Evolutionary conservation across 371 early-diverging fungal genomes (phyloP).

Genomic region (Apophysomyces variabilis): DNA sequence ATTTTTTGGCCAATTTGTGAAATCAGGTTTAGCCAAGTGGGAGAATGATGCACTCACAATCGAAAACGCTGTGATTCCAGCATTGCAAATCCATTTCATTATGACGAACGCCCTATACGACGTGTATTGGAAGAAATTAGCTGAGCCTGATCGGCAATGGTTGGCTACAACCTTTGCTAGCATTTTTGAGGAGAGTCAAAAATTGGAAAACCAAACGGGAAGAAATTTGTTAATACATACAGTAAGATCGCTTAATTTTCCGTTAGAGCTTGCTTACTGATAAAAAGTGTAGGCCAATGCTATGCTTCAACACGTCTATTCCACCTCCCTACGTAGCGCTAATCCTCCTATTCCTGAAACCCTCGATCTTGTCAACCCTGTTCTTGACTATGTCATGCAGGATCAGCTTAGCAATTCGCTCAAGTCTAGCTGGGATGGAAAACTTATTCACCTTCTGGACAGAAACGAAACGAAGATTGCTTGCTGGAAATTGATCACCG

Average conservation of each 20-base stretch:
- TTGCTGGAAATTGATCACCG: constrained; percentile 57
- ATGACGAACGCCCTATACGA: constrained; percentile 50
- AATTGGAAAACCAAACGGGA: constrained; percentile 5
- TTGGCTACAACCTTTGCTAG: constrained; percentile 8
- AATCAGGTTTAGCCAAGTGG: constrained; percentile 27
- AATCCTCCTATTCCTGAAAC: constrained; percentile 8
- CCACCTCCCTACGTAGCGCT: constrained; percentile 11
- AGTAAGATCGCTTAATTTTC: constrained; percentile 13
- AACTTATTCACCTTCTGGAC: constrained; percentile 28
- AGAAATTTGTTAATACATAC: constrained; percentile 17
- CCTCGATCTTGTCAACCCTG: constrained; percentile 18
- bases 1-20: constrained; percentile 30
- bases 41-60: constrained; percentile 7
- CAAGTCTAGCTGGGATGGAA: constrained; percentile 49
- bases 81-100: constrained; percentile 53
- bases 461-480: constrained; percentile 44
- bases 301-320: constrained; percentile 45
- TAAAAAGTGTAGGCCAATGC: constrained; percentile 29
- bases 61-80: constrained; percentile 37
- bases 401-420: constrained; percentile 5
- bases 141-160: constrained; percentile 18
- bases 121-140: constrained; percentile 37
- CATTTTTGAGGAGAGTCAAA: background rate
- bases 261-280: background rate
- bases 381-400: constrained; percentile 30